Base-by-base conservation (phyloP, 306 rosid genomes). In the Pterocarpus santalinus region DNA sequence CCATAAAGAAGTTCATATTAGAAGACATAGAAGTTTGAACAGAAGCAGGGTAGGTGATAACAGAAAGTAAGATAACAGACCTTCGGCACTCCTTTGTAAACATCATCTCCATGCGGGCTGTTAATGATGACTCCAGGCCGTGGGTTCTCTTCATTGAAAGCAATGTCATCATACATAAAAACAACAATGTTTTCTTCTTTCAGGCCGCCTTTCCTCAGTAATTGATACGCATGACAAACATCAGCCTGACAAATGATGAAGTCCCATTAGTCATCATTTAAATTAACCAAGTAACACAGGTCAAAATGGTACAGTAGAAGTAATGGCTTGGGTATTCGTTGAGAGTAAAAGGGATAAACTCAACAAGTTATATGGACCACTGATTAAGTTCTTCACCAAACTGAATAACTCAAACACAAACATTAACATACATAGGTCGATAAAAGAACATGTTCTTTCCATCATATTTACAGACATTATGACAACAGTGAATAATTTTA, bases 161-260 rank as follows among this genome's bases (percentile, higher is more conserved):
- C 98, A 73, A 96, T 89, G 86, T 96, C 98, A 73, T 96, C 97
- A 70, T 93, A 96, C 99, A 96, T 92, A 85, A 96, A 93, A 5
- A 96, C 99, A 32, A 96, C 32, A 44, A 96, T 96, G 75, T 96
- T 96, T 71, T 96, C 99, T 39, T 96, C 98, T 85, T 90, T 96
- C 76, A 96, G 66, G 8, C 99, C 99, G 35, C 94, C 95, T 83
- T 84, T 89, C 79, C 76, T 90, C 87, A 96, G 73, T 46, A 96
- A 76, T 90, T 96, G 98, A 86, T 96, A 96, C n/a, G 99, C 99
- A 83, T 96, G 99, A 63, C 97, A 96, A 57, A 96, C 84, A 85
- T 96, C 99, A 35, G 99, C 80, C 99, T 96, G 85, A 34, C 38
- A 2, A 75, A 80, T 5, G 28, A 9, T 1, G 28, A 41, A 46